Conservation (phyloP, 257 asterid species). For the Haberlea rhodopensis region DNA sequence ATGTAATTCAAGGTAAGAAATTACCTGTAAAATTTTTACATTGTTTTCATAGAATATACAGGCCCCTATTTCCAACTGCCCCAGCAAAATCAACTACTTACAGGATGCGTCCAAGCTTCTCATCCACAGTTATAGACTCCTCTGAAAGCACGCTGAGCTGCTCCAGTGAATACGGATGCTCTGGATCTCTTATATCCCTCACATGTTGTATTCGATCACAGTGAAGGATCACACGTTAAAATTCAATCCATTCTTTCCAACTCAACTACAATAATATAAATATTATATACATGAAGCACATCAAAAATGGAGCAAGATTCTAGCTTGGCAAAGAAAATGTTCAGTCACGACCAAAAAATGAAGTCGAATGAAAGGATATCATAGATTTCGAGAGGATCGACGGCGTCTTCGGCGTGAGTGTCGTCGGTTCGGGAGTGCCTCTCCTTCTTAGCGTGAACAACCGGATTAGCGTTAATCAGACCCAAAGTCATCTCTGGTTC, state of each 20-base stretch:
- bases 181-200: conserved; percentile 94
- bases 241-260: background rate
- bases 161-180: conserved; percentile 90
- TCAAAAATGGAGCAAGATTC: background rate
- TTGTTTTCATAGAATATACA: too few species aligned
- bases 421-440: conserved; percentile 56
- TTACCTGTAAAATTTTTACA: too few species aligned
- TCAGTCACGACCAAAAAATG: too few species aligned
- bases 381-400: conserved; percentile 88
- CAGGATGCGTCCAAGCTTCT: conserved; percentile 79
- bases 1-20: too few species aligned
- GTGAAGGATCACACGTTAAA: conserved; percentile 51
- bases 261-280: background rate
- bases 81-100: conserved; percentile 31
- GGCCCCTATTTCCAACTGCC: too few species aligned
- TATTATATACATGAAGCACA: background rate
- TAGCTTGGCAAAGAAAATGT: background rate
- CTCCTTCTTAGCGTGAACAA: conserved; percentile 85
- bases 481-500: conserved; percentile 69
- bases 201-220: conserved; percentile 47
- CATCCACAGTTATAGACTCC: conserved; percentile 83
- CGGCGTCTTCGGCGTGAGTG: conserved; percentile 50
- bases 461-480: conserved; percentile 88
- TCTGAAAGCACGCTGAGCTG: conserved; percentile 90
- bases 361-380: conserved; percentile 59